A percentile compares a stretch with the other conserved stretches of the same genome.
These are phyloP conservation scores for Uronychia binucleata DNA, from an alignment of 73 alveolate genomes.

Conservation along the genomic window DNA sequence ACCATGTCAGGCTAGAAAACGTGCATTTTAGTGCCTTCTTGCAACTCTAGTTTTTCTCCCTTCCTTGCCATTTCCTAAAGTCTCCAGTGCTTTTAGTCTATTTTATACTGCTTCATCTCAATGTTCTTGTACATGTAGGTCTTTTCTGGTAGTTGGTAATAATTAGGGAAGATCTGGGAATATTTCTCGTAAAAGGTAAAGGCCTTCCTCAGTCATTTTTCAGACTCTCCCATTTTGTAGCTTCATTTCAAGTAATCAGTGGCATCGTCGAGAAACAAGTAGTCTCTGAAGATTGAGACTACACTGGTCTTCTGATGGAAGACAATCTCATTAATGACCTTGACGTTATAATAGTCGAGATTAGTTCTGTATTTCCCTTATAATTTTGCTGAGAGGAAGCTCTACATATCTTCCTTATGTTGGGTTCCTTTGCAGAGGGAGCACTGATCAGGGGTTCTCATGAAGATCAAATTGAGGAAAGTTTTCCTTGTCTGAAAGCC, in stretches of 20 bases:
- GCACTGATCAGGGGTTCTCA: neutral
- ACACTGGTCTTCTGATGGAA: constrained; percentile 69
- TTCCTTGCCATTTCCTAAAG: too few relatives aligned
- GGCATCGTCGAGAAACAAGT: constrained; percentile 74
- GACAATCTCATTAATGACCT: constrained; percentile 59
- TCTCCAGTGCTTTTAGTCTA: constrained; percentile 48
- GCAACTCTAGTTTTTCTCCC: too few relatives aligned
- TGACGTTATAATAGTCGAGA: constrained; percentile 46
- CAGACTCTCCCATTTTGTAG: constrained; percentile 56
- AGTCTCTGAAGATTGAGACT: constrained; percentile 82
- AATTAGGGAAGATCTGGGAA: constrained; percentile 77
- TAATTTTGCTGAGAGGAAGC: constrained; percentile 6
- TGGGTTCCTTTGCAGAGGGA: neutral
- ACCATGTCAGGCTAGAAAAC: too few relatives aligned
- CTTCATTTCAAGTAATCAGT: constrained; percentile 73
- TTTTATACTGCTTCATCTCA: constrained; percentile 71
- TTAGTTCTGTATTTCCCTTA: constrained; percentile 55
- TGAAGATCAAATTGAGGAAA: neutral
- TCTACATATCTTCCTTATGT: neutral
- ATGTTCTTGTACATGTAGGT: constrained; percentile 72
- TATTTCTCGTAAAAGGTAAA: constrained; percentile 74
- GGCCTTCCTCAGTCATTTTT: constrained; percentile 51
- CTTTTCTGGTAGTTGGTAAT: constrained; percentile 44
- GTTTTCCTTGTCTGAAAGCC: too few relatives aligned
- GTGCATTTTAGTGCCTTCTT: too few relatives aligned